phyloP scores from a whole-genome alignment of 257 asterid genomes.

The Jacaranda mimosifolia region DNA sequence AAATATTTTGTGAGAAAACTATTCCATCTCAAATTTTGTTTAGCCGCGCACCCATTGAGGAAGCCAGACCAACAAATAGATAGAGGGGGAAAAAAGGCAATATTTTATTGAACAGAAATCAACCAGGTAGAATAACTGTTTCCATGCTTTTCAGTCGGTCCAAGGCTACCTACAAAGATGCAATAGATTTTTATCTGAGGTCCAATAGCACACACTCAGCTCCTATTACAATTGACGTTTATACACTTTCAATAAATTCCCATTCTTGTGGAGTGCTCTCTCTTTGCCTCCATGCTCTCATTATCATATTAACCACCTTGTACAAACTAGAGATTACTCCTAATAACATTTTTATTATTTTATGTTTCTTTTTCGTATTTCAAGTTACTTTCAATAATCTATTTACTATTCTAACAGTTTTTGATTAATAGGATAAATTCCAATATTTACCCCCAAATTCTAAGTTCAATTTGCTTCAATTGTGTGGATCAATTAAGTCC shows the following conservation, averaged over 20 bases:
- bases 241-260: not conserved
- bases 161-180: not conserved
- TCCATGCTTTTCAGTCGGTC: not conserved
- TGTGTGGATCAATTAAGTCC: not conserved
- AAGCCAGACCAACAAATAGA: not conserved
- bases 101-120: not conserved
- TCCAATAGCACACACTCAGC: not conserved
- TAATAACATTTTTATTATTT: not conserved
- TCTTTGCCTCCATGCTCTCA: slow-evolving; percentile 11
- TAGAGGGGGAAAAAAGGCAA: not conserved
- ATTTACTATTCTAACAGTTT: not conserved
- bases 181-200: not conserved
- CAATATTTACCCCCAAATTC: not conserved
- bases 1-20: not conserved
- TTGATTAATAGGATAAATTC: not conserved
- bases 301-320: not conserved
- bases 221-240: slow-evolving; percentile 7
- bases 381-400: not conserved
- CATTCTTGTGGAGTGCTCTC: not conserved
- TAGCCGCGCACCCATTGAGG: not conserved
- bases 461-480: not conserved
- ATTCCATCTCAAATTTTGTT: slow-evolving; percentile 1
- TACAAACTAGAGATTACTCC: not conserved
- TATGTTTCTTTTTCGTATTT: not conserved
- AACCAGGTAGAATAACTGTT: not conserved